phyloP scores from a whole-genome alignment of 139 green algal genomes.

The Coelastrella sp. region DNA sequence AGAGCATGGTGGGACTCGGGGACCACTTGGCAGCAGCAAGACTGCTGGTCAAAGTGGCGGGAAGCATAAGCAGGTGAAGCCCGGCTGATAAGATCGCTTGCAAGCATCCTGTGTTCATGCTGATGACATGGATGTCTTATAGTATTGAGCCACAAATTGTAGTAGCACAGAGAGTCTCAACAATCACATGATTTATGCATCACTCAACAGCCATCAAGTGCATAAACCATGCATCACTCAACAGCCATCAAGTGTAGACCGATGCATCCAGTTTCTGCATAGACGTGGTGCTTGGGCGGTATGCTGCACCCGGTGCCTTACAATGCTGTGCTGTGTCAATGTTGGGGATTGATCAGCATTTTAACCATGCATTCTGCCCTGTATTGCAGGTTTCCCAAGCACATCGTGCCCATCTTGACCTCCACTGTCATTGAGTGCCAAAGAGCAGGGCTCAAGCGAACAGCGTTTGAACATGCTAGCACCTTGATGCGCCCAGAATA shows the following conservation, averaged over 20 bases:
- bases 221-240: too few relatives aligned
- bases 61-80: conserved; percentile 55
- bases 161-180: too few relatives aligned
- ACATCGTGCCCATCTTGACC: conserved; percentile 90
- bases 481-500: conserved; percentile 86
- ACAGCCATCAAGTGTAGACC: too few relatives aligned
- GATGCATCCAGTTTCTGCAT: too few relatives aligned
- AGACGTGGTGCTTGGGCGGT: too few relatives aligned
- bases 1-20: conserved; percentile 73
- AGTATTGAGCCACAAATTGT: too few relatives aligned
- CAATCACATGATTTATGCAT: too few relatives aligned
- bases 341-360: not conserved
- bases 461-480: conserved; percentile 81
- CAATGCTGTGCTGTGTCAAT: not conserved
- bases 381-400: conserved; percentile 71
- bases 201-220: too few relatives aligned
- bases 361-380: not conserved
- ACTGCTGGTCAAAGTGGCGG: conserved; percentile 82
- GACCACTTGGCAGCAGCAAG: conserved; percentile 78
- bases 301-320: too few relatives aligned
- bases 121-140: too few relatives aligned
- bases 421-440: conserved; percentile 91
- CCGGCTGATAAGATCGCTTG: too few relatives aligned
- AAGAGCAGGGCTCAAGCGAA: conserved; percentile 77
- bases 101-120: too few relatives aligned